Evolutionary conservation across 129 eudicot species (phyloP).

Genomic region (Glebionis coronaria): DNA sequence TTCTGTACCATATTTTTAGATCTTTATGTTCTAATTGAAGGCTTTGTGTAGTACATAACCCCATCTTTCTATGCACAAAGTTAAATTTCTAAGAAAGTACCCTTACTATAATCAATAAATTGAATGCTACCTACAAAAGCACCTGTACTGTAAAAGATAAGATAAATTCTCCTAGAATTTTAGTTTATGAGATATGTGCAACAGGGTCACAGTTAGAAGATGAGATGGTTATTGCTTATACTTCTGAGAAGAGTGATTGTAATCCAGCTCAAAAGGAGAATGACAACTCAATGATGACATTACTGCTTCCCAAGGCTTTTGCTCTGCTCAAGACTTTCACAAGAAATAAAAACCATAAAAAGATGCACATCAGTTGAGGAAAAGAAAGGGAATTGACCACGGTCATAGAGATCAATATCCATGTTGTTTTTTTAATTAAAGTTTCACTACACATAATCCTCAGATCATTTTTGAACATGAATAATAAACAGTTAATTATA

Average conservation of each 20-base stretch:
- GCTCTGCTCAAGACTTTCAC: conserved; percentile 74
- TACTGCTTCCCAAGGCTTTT: conserved; percentile 86
- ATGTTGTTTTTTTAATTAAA: too few relatives aligned
- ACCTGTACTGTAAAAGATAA: conserved; percentile 25
- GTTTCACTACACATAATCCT: too few relatives aligned
- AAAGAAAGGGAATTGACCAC: conserved; percentile 23
- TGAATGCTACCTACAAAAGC: too few relatives aligned
- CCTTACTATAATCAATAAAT: too few relatives aligned
- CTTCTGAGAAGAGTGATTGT: conserved; percentile 51
- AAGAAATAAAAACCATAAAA: conserved; percentile 61
- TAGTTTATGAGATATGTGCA: conserved; percentile 35
- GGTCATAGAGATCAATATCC: conserved; percentile 21
- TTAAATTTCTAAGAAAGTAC: too few relatives aligned
- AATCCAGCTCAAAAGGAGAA: conserved; percentile 70
- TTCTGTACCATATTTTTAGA: too few relatives aligned
- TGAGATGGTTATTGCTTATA: conserved; percentile 31
- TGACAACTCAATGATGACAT: conserved; percentile 75
- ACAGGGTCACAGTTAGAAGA: conserved; percentile 54
- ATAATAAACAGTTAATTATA: too few relatives aligned
- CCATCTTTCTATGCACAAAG: too few relatives aligned
- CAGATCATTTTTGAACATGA: too few relatives aligned
- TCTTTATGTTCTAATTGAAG: too few relatives aligned
- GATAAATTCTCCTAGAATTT: conserved; percentile 32
- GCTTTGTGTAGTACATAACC: too few relatives aligned
- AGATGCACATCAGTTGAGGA: conserved; percentile 23